Evolutionary conservation across 306 rosid genomes (phyloP).

Genomic region (Acmispon strigosus): DNA sequence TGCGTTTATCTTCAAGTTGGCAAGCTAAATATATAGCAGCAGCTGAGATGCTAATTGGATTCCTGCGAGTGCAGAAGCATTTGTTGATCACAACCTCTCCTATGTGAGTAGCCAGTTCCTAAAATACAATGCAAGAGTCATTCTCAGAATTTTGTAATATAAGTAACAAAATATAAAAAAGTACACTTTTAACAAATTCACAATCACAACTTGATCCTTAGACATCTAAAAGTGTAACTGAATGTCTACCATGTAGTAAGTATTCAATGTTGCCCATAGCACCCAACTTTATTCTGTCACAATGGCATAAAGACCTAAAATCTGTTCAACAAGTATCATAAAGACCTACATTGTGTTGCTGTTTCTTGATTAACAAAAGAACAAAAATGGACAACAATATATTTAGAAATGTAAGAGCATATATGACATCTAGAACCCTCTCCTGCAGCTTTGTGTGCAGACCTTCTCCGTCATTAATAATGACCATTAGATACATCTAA

Average conservation of each 20-base stretch:
- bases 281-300: too few species aligned
- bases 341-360: not conserved
- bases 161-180: not conserved
- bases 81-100: conserved; percentile 97
- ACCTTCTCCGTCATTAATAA: too few species aligned
- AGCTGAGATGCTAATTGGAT: conserved; percentile 94
- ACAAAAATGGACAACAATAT: not conserved
- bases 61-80: conserved; percentile 97
- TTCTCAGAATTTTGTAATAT: conserved; percentile 11
- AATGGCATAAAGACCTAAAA: too few species aligned
- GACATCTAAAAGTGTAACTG: not conserved
- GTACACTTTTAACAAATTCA: not conserved
- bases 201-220: not conserved
- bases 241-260: not conserved
- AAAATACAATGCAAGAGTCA: conserved; percentile 10
- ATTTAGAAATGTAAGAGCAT: conserved; percentile 1
- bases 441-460: too few species aligned
- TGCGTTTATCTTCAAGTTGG: conserved; percentile 98
- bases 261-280: not conserved
- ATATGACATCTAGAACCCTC: not conserved
- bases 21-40: conserved; percentile 97
- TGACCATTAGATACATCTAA: too few species aligned
- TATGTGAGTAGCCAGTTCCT: conserved; percentile 95
- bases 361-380: not conserved
- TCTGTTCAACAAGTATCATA: not conserved